Percentiles rank a stretch among this genome's conserved stretches.
These are phyloP conservation scores for Vanrija humicola DNA, from an alignment of 1,284 basidiomycete species.

Conservation along the genomic window DNA sequence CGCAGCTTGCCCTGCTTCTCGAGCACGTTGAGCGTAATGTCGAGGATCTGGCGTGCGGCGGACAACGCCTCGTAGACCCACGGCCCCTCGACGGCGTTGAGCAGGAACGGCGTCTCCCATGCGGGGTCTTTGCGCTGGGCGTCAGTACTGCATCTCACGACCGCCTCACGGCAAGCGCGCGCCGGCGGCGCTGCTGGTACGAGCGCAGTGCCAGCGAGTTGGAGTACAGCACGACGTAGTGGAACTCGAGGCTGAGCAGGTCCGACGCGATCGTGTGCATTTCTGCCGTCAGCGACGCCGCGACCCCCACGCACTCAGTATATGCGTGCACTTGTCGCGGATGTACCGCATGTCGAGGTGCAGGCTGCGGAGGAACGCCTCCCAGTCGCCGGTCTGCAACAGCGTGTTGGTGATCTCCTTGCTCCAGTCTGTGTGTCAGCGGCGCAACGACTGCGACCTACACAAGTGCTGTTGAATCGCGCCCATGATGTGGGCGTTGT, in stretches of 20 bases:
- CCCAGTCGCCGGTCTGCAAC: neutral
- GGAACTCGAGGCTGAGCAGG: neutral
- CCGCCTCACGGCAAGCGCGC: neutral
- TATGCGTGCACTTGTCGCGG: too few species aligned
- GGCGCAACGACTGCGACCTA: too few species aligned
- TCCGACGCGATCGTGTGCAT: too few species aligned
- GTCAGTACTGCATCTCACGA: too few species aligned
- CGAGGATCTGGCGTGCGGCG: neutral
- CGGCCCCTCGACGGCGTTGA: neutral
- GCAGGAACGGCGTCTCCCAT: neutral
- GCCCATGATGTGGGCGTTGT: slow-evolving; percentile 5
- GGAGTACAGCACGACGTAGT: neutral
- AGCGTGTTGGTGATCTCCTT: neutral
- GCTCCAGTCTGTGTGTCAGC: neutral
- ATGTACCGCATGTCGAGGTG: neutral
- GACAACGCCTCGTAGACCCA: neutral
- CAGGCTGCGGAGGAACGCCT: neutral
- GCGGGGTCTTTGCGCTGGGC: neutral
- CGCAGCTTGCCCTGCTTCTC: neutral
- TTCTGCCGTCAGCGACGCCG: neutral
- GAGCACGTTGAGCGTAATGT: neutral
- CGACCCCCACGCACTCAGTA: too few species aligned
- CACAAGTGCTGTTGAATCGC: slow-evolving; percentile 12
- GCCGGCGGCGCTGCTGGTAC: neutral
- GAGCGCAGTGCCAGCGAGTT: neutral